phyloP scores from a whole-genome alignment of 1,139 yeast species.

The Geotrichum restrictum region DNA sequence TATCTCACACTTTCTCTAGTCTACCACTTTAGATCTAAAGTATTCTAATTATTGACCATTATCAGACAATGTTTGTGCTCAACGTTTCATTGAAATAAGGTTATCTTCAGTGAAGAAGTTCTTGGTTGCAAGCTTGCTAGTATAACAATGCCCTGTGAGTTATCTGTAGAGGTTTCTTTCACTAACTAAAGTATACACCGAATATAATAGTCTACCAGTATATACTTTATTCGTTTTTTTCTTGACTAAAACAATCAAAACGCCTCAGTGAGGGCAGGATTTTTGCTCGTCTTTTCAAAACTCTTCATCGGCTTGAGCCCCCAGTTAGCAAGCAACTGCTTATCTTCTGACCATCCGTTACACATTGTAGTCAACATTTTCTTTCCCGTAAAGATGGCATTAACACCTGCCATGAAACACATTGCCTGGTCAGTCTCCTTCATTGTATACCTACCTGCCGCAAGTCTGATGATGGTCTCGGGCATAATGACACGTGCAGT shows the following conservation, averaged over 20 bases:
- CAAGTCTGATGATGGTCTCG: slow-evolving; percentile 61
- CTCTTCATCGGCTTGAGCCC: slow-evolving; percentile 68
- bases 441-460: slow-evolving; percentile 82
- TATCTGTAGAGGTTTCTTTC: too few species aligned
- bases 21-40: too few species aligned
- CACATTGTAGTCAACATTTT: slow-evolving; percentile 81
- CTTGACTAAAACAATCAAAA: neutral
- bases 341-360: slow-evolving; percentile 82
- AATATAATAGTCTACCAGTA: too few species aligned
- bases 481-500: slow-evolving; percentile 78
- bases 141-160: too few species aligned
- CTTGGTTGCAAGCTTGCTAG: too few species aligned
- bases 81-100: too few species aligned
- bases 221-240: neutral
- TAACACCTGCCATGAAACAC: slow-evolving; percentile 74
- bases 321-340: slow-evolving; percentile 62
- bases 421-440: slow-evolving; percentile 70
- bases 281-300: slow-evolving; percentile 33
- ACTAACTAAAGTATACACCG: too few species aligned
- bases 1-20: too few species aligned
- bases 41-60: too few species aligned
- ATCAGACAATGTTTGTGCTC: too few species aligned
- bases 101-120: too few species aligned
- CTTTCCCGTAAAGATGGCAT: slow-evolving; percentile 79
- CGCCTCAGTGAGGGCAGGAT: neutral